A percentile compares a stretch with the other conserved stretches of the same genome.
These are phyloP conservation scores for Mortierella sp. DNA, from an alignment of 371 early-diverging fungal species.

Conservation along the genomic window DNA sequence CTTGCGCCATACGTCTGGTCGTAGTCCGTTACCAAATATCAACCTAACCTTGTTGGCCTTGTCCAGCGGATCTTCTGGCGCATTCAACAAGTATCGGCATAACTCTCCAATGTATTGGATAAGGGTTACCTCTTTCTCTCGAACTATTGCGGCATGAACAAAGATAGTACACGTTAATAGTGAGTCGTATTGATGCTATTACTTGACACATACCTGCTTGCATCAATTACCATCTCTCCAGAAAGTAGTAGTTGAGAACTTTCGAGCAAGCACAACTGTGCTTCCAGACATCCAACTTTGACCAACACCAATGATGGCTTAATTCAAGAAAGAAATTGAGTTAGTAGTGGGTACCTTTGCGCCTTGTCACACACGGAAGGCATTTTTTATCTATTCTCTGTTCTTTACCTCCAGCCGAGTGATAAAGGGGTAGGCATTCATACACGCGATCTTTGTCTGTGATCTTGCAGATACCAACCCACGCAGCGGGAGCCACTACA, in stretches of 20 bases:
- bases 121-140: slow-evolving; percentile 1
- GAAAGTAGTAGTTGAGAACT: slow-evolving; percentile 44
- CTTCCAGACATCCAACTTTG: slow-evolving; percentile 34
- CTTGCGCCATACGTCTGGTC: slow-evolving; percentile 75
- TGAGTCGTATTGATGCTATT: neutral
- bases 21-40: slow-evolving; percentile 78
- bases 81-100: slow-evolving; percentile 72
- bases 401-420: slow-evolving; percentile 46
- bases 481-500: neutral
- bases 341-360: neutral
- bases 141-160: slow-evolving; percentile 31
- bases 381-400: neutral
- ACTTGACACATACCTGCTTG: neutral
- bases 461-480: slow-evolving; percentile 1
- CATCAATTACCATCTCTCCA: slow-evolving; percentile 43
- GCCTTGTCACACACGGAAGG: too few relatives aligned
- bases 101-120: slow-evolving; percentile 73
- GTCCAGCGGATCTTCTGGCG: slow-evolving; percentile 66
- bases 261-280: slow-evolving; percentile 43
- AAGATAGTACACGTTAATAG: neutral
- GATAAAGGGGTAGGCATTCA: slow-evolving; percentile 40
- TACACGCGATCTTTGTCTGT: slow-evolving; percentile 25
- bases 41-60: slow-evolving; percentile 62
- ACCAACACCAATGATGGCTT: slow-evolving; percentile 48
- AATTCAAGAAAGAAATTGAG: neutral